Base-by-base conservation (phyloP, 2,329 filamentous ascomycete species). In the Venturiaceae sp. region DNA sequence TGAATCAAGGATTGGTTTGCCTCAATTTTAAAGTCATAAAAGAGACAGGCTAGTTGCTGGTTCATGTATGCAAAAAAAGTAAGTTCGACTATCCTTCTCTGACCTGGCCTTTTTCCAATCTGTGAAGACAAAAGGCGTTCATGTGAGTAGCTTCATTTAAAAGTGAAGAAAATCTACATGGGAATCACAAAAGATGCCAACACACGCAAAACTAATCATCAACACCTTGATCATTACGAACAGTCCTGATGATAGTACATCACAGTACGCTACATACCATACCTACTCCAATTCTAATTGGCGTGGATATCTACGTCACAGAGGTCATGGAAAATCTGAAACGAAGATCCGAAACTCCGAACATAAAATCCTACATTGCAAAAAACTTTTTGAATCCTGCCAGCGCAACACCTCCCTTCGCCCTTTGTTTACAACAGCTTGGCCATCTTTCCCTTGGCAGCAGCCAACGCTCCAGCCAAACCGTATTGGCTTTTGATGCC, bases 401-500 rank as follows among this genome's bases (percentile, higher is more conserved):
- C 26, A 6, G 23, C 13, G 30, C 16, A 28, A 2, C 2, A 5
- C 23, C 23, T 6, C 2, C n/a, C n/a, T 4, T 50, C 7, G 11
- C 13, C 26, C 6, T 14, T 16, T 30, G n/a, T 7, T n/a, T 50
- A 50, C 26, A 50, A 30, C 44, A 50, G 8, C 44, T 50, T 50
- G 9, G 44, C 13, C 44, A 33, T 26, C 55, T 50, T 57, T 23
- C 70, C 69, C 67, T 74, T 74, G 62, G 72, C 76, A 26, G 78
- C 73, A 58, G 74, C 74, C 44, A 88, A 77, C 60, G 90, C 87
- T 58, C 83, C 88, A 44, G 75, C 72, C 46, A 95, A 80, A 53
- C 80, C 85, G 67, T 81, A 88, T 69, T 92, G 88, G 28, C 79
- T 81, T 19, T 75, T 67, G 63, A 92, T 79, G 47, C 89, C 90